Percentiles rank a stretch among this genome's conserved stretches.
These are phyloP conservation scores for Pseudoneurospora amorphoporcata DNA, from an alignment of 495 filamentous ascomycete species.

Conservation along the genomic window DNA sequence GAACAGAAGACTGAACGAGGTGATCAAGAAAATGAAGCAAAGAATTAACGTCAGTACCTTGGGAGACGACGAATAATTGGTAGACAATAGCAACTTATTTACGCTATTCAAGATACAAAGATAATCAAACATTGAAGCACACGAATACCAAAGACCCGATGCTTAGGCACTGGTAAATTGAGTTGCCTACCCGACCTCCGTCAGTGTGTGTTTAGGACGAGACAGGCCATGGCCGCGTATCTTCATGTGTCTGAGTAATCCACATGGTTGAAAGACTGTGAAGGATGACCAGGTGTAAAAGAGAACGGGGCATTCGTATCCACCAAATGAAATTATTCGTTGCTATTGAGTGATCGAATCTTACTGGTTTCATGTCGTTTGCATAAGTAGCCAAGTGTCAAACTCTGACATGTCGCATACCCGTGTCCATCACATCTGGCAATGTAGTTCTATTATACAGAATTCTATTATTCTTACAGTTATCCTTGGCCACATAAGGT, in stretches of 20 bases:
- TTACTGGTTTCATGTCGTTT: no score
- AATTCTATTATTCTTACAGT: not conserved
- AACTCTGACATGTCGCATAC: no score
- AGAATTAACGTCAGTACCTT: not conserved
- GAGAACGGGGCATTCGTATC: not conserved
- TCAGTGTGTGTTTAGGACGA: not conserved
- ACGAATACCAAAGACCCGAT: not conserved
- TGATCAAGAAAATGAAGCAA: not conserved
- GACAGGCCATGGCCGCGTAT: not conserved
- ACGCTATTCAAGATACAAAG: not conserved
- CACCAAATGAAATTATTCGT: no score
- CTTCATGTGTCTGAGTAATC: not conserved
- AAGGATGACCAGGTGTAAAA: not conserved
- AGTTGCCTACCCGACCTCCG: no score
- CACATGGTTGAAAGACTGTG: not conserved
- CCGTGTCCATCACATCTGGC: not conserved
- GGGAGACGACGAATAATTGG: no score
- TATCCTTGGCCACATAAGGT: not conserved
- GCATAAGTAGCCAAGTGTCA: no score
- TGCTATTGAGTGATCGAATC: no score
- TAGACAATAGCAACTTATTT: not conserved
- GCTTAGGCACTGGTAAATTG: not conserved
- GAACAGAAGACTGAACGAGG: not conserved
- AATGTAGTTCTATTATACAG: not conserved
- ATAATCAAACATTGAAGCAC: not conserved